phyloP scores from a whole-genome alignment of 106 monocot genomes.

The Allium sativum region DNA sequence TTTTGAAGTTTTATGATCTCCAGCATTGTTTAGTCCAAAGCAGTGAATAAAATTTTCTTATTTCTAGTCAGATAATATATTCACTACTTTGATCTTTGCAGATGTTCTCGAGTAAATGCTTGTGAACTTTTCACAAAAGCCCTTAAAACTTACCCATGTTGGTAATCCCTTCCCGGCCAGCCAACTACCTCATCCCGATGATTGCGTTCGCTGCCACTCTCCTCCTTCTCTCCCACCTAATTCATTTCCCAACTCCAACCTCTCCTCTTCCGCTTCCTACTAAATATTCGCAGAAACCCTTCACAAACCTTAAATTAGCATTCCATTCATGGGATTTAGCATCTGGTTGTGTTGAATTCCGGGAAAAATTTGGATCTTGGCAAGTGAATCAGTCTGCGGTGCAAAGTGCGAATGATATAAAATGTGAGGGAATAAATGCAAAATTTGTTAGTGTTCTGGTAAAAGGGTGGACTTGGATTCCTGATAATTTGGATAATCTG shows the following conservation, averaged over 20 bases:
- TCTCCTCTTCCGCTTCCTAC: slow-evolving; percentile 1
- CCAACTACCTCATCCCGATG: slow-evolving; percentile 45
- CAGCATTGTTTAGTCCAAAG: too few species aligned
- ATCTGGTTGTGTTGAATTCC: slow-evolving; percentile 51
- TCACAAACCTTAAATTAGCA: slow-evolving; percentile 13
- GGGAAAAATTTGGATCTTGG: slow-evolving; percentile 23
- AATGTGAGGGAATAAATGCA: slow-evolving; percentile 13
- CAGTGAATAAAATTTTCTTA: too few species aligned
- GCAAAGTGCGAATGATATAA: slow-evolving; percentile 15
- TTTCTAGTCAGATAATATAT: too few species aligned
- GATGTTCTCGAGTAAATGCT: too few species aligned
- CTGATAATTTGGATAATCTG: slow-evolving; percentile 69
- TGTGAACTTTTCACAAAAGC: too few species aligned
- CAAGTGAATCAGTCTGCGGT: slow-evolving; percentile 31
- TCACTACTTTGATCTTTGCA: too few species aligned
- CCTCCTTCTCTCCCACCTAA: slow-evolving; percentile 47
- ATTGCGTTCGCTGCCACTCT: slow-evolving; percentile 35
- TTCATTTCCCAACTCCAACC: slow-evolving; percentile 47
- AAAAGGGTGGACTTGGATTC: slow-evolving; percentile 96
- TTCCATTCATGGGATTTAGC: slow-evolving; percentile 43
- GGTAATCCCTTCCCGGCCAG: slow-evolving; percentile 21
- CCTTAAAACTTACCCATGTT: slow-evolving; percentile 6
- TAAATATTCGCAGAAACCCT: not conserved
- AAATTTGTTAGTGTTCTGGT: slow-evolving; percentile 57
- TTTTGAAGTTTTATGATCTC: too few species aligned